phyloP scores from a whole-genome alignment of 2,329 filamentous ascomycete species.

The Beauveria medogensis region DNA sequence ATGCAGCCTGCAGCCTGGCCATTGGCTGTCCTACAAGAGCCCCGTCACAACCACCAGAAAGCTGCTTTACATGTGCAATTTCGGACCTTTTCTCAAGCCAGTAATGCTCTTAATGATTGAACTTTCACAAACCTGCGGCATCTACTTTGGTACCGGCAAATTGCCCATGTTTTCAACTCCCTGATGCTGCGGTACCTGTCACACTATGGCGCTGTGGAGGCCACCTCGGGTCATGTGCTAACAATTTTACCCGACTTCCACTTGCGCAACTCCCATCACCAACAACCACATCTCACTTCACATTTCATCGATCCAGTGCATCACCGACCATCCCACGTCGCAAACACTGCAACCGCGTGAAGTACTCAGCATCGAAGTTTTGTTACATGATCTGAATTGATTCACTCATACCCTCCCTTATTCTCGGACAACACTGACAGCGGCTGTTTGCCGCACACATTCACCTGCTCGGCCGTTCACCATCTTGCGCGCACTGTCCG shows the following conservation, averaged over 20 bases:
- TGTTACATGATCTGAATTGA: not conserved
- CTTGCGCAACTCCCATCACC: not conserved
- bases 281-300: not conserved
- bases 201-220: not conserved
- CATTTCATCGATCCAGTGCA: not conserved
- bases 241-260: slow-evolving; percentile 3
- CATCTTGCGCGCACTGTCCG: not conserved
- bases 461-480: not conserved
- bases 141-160: not conserved
- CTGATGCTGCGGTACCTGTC: slow-evolving; percentile 6
- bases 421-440: not conserved
- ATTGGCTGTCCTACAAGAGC: too few relatives aligned
- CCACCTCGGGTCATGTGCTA: not conserved
- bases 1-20: too few relatives aligned
- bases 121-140: too few relatives aligned
- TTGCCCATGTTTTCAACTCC: not conserved
- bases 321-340: not conserved
- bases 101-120: too few relatives aligned
- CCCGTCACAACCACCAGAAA: too few relatives aligned
- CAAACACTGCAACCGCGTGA: not conserved
- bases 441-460: slow-evolving; percentile 2
- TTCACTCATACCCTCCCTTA: not conserved
- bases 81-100: too few relatives aligned
- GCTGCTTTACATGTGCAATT: too few relatives aligned
- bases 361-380: not conserved